phyloP scores from a whole-genome alignment of 2,329 filamentous ascomycete species.

The Aspergillus bombycis region DNA sequence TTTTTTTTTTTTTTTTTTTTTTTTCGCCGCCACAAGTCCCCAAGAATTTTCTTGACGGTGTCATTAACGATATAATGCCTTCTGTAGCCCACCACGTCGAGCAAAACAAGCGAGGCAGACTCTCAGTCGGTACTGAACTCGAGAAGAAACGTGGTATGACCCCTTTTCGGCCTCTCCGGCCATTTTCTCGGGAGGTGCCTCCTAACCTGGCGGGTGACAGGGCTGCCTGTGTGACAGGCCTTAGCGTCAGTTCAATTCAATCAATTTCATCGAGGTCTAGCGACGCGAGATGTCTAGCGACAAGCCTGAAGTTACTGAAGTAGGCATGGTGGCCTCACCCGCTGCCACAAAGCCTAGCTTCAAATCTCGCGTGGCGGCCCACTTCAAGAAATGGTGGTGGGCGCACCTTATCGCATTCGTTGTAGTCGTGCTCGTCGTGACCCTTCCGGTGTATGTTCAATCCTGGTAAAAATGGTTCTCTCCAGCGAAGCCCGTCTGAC shows the following conservation, averaged over 20 bases:
- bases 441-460: constrained; percentile 58
- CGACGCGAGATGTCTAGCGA: constrained; percentile 19
- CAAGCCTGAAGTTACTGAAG: constrained; percentile 30
- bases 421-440: constrained; percentile 55
- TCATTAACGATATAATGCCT: neutral
- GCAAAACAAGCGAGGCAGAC: neutral
- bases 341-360: constrained; percentile 28
- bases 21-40: neutral
- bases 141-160: neutral
- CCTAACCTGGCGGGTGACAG: neutral
- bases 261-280: no score
- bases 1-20: neutral
- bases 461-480: neutral
- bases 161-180: neutral
- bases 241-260: neutral
- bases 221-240: constrained; percentile 1
- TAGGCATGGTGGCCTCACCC: constrained; percentile 7
- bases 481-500: neutral
- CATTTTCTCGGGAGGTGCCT: neutral
- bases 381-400: constrained; percentile 58
- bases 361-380: constrained; percentile 30
- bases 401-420: constrained; percentile 55
- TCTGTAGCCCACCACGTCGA: neutral
- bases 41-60: neutral
- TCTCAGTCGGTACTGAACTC: neutral